Evolutionary conservation across 192 early-diverging fungal species (phyloP).

Genomic region (Coemansia biformis): DNA sequence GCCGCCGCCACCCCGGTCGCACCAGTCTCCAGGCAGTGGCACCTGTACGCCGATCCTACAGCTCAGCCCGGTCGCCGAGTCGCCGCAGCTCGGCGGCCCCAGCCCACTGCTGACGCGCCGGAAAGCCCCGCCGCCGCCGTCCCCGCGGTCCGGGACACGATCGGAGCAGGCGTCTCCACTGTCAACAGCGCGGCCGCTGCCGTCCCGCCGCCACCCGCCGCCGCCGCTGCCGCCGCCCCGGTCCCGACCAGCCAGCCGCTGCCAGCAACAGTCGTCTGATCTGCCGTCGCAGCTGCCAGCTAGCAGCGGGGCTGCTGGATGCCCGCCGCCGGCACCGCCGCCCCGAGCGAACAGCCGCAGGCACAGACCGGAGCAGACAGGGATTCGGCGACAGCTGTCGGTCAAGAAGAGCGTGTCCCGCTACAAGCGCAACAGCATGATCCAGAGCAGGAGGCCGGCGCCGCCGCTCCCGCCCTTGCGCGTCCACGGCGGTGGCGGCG

Average conservation of each 20-base stretch:
- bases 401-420: conserved; percentile 44
- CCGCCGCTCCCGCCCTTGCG: conserved; percentile 12
- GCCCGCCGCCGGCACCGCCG: conserved; percentile 7
- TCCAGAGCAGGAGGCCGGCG: conserved; percentile 8
- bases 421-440: conserved; percentile 27
- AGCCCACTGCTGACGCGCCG: conserved; percentile 16
- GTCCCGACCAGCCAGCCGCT: conserved; percentile 5
- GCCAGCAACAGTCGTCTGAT: too few relatives aligned
- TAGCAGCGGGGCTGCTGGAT: too few relatives aligned
- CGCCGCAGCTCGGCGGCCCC: background rate
- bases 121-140: conserved; percentile 24
- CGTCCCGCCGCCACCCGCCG: too few relatives aligned
- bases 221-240: conserved; percentile 14
- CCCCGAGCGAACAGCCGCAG: conserved; percentile 5
- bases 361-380: conserved; percentile 24
- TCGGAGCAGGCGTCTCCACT: too few relatives aligned
- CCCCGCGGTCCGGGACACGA: too few relatives aligned
- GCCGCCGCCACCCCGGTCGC: conserved; percentile 18
- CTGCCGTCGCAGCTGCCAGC: too few relatives aligned
- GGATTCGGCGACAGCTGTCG: conserved; percentile 42
- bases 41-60: background rate
- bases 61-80: background rate
- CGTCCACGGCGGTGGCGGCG: background rate
- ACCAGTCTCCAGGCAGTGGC: background rate
- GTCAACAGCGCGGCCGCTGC: too few relatives aligned